Percentiles rank a stretch among this genome's conserved stretches.
These are phyloP conservation scores for Coccomyxa subellipsoidea DNA, from an alignment of 163 green algal genomes.

Conservation along the genomic window DNA sequence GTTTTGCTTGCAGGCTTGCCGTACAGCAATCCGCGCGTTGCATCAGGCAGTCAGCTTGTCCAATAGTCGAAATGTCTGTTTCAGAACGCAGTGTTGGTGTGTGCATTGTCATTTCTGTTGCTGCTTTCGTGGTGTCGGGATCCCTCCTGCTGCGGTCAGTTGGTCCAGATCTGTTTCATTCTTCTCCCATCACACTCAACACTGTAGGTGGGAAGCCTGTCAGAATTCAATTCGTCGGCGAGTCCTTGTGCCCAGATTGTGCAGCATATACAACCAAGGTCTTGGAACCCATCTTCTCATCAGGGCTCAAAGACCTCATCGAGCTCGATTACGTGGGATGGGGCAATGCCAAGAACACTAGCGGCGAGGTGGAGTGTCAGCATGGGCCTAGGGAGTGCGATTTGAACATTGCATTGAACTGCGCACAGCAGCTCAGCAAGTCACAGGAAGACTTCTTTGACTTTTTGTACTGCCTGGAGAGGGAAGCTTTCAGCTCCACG, in stretches of 20 bases:
- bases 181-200: not conserved
- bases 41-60: not conserved
- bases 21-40: too few relatives aligned
- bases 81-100: not conserved
- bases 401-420: constrained; percentile 30
- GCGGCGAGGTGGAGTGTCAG: constrained; percentile 20
- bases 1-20: not conserved
- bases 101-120: not conserved
- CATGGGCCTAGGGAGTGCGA: constrained; percentile 35
- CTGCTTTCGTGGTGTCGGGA: not conserved
- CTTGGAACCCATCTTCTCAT: not conserved
- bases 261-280: not conserved
- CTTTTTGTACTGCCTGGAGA: not conserved
- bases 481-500: not conserved
- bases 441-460: not conserved
- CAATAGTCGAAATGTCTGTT: not conserved
- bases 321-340: constrained; percentile 12
- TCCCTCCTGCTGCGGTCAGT: not conserved
- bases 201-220: too few relatives aligned
- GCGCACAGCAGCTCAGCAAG: constrained; percentile 9
- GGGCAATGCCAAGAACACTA: constrained; percentile 24
- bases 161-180: not conserved
- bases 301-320: not conserved
- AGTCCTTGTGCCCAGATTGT: constrained; percentile 13
- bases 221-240: not conserved